A percentile compares a stretch with the other conserved stretches of the same genome.
These are phyloP conservation scores for Dendrobium huoshanense DNA, from an alignment of 106 monocot genomes.

Conservation along the genomic window DNA sequence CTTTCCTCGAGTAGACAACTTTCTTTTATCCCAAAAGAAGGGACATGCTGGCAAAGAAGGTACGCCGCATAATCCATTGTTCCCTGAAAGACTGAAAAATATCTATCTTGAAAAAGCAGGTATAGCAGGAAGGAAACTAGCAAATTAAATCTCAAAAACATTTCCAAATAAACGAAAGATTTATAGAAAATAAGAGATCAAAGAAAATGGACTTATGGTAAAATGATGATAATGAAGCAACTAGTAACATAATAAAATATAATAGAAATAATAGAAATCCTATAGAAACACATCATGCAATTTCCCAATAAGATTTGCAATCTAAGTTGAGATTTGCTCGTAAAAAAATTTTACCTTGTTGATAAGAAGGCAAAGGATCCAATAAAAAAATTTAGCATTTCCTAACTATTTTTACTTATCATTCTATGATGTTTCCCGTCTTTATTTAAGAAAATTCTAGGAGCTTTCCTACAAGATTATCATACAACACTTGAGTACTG, in stretches of 20 bases:
- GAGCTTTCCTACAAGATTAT: too few species aligned
- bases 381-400: too few species aligned
- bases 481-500: too few species aligned
- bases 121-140: not conserved
- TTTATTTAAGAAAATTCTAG: too few species aligned
- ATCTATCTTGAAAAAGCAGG: not conserved
- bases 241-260: constrained; percentile 2
- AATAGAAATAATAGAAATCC: not conserved
- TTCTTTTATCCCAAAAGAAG: constrained; percentile 76
- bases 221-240: not conserved
- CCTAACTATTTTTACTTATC: too few species aligned
- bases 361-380: too few species aligned
- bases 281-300: not conserved
- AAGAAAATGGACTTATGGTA: not conserved
- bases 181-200: not conserved
- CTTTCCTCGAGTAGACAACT: constrained; percentile 65
- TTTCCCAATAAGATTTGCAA: not conserved
- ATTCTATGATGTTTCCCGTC: too few species aligned
- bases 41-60: constrained; percentile 89
- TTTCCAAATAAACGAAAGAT: not conserved
- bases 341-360: too few species aligned
- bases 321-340: not conserved
- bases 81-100: constrained; percentile 76
- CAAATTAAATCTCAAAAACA: not conserved
- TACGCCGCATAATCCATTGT: constrained; percentile 93